Conservation (phyloP, 2,329 filamentous ascomycete species). For the Colletotrichum abscissum region DNA sequence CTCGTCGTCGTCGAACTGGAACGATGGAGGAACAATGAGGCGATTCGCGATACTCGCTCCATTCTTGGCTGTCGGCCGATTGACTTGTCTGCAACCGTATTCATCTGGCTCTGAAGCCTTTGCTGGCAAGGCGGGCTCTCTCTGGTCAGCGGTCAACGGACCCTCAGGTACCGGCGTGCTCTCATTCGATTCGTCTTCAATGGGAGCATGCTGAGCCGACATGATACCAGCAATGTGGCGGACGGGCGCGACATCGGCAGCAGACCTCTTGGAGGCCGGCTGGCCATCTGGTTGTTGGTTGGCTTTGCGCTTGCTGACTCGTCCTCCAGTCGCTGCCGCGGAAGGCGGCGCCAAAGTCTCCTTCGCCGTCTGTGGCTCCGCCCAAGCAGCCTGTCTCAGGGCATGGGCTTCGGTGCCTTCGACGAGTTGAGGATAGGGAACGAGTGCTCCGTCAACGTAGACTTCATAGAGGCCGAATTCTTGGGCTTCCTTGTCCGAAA, state of each 20-base stretch:
- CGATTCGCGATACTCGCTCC: constrained; percentile 58
- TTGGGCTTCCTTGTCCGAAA: constrained; percentile 56
- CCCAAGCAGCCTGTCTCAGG: constrained; percentile 33
- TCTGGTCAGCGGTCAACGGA: constrained; percentile 42
- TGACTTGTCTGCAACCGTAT: constrained; percentile 61
- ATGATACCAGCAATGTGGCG: constrained; percentile 43
- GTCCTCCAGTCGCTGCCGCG: constrained; percentile 23
- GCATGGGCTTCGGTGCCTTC: constrained; percentile 49
- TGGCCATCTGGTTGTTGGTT: constrained; percentile 61
- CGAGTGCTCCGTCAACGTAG: constrained; percentile 53
- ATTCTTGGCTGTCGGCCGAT: constrained; percentile 52
- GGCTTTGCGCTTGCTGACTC: constrained; percentile 59
- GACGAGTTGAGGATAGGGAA: constrained; percentile 58
- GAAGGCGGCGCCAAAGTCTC: constrained; percentile 10
- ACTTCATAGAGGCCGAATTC: constrained; percentile 56
- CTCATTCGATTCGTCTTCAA: constrained; percentile 44
- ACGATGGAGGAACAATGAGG: constrained; percentile 62
- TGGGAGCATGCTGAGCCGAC: constrained; percentile 43
- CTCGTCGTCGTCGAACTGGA: constrained; percentile 62
- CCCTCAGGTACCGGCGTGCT: constrained; percentile 36
- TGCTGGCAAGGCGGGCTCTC: constrained; percentile 43
- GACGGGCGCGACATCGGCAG: constrained; percentile 41
- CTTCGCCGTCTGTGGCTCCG: constrained; percentile 22
- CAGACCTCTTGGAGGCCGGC: constrained; percentile 60
- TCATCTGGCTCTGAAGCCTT: constrained; percentile 59